Percentiles rank a stretch among this genome's conserved stretches.
These are phyloP conservation scores for Trichoderma aggressivum DNA, from an alignment of 2,329 filamentous ascomycete genomes.

Conservation along the genomic window DNA sequence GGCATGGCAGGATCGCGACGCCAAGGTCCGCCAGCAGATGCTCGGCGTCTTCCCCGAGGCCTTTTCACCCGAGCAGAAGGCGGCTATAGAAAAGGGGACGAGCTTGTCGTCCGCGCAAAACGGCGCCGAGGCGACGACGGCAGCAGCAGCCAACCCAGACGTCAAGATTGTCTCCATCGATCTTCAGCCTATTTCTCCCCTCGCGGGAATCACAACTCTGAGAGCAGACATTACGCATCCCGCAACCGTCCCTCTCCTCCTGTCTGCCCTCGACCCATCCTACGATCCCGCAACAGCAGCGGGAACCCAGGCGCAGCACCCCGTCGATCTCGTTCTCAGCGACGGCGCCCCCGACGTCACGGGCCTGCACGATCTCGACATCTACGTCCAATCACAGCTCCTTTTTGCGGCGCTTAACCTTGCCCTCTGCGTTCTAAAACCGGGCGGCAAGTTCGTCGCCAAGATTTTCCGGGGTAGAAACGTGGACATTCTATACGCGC, in stretches of 20 bases:
- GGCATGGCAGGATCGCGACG: slow-evolving; percentile 83
- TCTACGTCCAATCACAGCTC: slow-evolving; percentile 94
- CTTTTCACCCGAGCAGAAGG: slow-evolving; percentile 24
- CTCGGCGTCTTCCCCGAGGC: slow-evolving; percentile 44
- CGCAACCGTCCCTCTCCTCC: slow-evolving; percentile 83
- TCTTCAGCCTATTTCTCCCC: slow-evolving; percentile 88
- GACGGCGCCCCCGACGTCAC: slow-evolving; percentile 97
- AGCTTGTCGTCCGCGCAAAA: slow-evolving; percentile 17
- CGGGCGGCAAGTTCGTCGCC: slow-evolving; percentile 93
- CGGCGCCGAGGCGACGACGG: slow-evolving; percentile 38
- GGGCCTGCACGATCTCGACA: slow-evolving; percentile 93
- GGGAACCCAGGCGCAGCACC: slow-evolving; percentile 60
- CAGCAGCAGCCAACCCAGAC: slow-evolving; percentile 56
- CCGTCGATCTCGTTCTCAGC: slow-evolving; percentile 89
- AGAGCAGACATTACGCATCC: slow-evolving; percentile 97
- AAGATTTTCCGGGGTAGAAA: slow-evolving; percentile 96
- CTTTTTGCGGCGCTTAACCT: slow-evolving; percentile 93
- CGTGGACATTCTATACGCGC: slow-evolving; percentile 91
- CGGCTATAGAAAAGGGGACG: slow-evolving; percentile 16
- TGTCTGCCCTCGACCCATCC: slow-evolving; percentile 77
- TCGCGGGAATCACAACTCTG: slow-evolving; percentile 87
- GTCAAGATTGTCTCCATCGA: slow-evolving; percentile 97
- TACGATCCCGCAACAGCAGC: slow-evolving; percentile 43
- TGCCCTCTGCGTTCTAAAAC: slow-evolving; percentile 85
- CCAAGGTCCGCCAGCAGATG: slow-evolving; percentile 60